Conservation (phyloP, 1,284 basidiomycete species). For the Porodaedalea pini region DNA sequence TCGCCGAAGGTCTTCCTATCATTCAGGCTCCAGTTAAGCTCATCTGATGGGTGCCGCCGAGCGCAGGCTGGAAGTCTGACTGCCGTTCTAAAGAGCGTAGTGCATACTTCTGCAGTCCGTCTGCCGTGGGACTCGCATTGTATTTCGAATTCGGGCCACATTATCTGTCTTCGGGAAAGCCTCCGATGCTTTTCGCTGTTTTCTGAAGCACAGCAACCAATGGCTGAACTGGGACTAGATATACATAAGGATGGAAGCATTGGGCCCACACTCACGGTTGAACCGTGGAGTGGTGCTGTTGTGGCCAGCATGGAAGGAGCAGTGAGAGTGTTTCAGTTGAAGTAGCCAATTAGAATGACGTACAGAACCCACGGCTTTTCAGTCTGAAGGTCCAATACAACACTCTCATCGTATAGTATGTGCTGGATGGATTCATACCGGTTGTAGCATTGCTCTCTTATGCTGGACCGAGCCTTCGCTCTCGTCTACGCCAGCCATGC, state of each 20-base stretch:
- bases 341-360: no score
- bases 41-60: not conserved
- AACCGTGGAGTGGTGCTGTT: not conserved
- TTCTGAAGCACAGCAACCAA: not conserved
- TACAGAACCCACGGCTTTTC: no score
- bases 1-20: not conserved
- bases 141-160: not conserved
- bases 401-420: no score
- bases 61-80: not conserved
- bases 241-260: not conserved
- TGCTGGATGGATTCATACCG: no score
- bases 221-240: not conserved
- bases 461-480: no score
- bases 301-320: not conserved
- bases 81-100: not conserved
- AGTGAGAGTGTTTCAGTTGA: not conserved
- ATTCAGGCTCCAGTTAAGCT: not conserved
- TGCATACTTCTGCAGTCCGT: not conserved
- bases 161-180: not conserved
- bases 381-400: no score
- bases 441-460: no score
- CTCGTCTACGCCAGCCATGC: no score
- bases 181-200: not conserved
- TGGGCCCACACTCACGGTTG: not conserved
- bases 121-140: not conserved